phyloP scores from a whole-genome alignment of 2,329 filamentous ascomycete species.

The Macrophomina pseudophaseolina region DNA sequence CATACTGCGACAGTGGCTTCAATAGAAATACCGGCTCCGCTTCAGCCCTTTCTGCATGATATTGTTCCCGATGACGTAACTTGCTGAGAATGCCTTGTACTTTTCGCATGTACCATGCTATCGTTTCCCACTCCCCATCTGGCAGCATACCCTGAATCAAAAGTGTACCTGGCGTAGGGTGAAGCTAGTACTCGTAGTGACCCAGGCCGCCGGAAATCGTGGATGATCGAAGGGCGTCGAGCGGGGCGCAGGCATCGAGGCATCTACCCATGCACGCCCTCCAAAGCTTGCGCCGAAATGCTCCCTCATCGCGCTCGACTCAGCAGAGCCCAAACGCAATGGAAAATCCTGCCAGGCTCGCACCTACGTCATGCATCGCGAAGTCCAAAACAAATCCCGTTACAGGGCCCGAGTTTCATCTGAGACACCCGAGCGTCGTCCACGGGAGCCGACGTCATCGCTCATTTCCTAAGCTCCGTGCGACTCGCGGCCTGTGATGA shows the following conservation, averaged over 20 bases:
- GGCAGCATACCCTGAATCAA: neutral
- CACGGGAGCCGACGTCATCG: slow-evolving; percentile 10
- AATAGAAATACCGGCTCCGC: too few relatives aligned
- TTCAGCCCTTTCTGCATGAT: too few relatives aligned
- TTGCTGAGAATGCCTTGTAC: too few relatives aligned
- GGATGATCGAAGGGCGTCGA: neutral
- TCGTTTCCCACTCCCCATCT: too few relatives aligned
- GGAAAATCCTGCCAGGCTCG: neutral
- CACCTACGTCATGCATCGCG: slow-evolving; percentile 21
- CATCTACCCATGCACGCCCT: neutral
- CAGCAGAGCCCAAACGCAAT: neutral
- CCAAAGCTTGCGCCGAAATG: neutral
- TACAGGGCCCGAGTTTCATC: slow-evolving; percentile 16
- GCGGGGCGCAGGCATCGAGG: slow-evolving; percentile 8
- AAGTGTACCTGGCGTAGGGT: neutral
- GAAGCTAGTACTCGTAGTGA: neutral
- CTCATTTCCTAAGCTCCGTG: slow-evolving; percentile 19
- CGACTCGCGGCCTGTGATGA: neutral
- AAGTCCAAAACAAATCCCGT: slow-evolving; percentile 5
- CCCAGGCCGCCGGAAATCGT: neutral
- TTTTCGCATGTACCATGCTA: too few relatives aligned
- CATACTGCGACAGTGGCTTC: too few relatives aligned
- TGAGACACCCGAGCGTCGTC: slow-evolving; percentile 4
- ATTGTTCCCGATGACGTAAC: too few relatives aligned
- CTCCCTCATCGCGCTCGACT: neutral